Evolutionary conservation across 1,284 basidiomycete genomes (phyloP).

Genomic region (Sporisorium reilianum): DNA sequence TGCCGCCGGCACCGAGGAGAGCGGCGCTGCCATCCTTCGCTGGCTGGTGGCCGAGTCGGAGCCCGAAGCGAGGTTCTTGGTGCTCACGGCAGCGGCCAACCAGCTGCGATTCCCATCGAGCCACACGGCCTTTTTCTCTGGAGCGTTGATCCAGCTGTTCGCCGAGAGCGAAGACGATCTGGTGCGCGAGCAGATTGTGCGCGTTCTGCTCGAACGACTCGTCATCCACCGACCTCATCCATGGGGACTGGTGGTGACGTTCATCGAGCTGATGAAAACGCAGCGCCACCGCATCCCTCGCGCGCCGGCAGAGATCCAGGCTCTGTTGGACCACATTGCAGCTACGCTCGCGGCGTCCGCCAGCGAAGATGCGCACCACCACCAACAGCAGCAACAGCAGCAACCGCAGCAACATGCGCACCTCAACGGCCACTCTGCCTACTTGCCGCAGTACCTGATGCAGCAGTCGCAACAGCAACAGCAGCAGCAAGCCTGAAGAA

Average conservation of each 20-base stretch:
- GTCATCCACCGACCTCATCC: slow-evolving; percentile 94
- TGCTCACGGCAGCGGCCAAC: slow-evolving; percentile 88
- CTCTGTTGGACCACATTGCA: slow-evolving; percentile 64
- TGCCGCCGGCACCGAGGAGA: slow-evolving; percentile 76
- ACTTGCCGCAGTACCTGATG: slow-evolving; percentile 29
- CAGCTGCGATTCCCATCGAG: slow-evolving; percentile 79
- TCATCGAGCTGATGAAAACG: slow-evolving; percentile 82
- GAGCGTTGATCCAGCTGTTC: slow-evolving; percentile 88
- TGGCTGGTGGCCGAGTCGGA: slow-evolving; percentile 84
- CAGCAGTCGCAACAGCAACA: slow-evolving; percentile 22
- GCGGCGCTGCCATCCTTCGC: slow-evolving; percentile 80
- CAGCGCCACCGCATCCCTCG: slow-evolving; percentile 54
- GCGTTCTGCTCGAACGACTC: slow-evolving; percentile 91
- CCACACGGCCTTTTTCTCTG: slow-evolving; percentile 80
- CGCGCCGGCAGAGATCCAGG: slow-evolving; percentile 65
- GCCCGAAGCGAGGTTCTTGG: slow-evolving; percentile 94
- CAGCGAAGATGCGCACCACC: slow-evolving; percentile 20
- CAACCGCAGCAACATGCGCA: slow-evolving; percentile 19
- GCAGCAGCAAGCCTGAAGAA: slow-evolving; percentile 25
- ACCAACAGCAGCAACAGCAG: slow-evolving; percentile 23
- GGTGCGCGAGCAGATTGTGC: slow-evolving; percentile 89
- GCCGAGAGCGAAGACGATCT: slow-evolving; percentile 74
- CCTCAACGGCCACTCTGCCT: slow-evolving; percentile 33
- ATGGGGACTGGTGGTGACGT: slow-evolving; percentile 94
- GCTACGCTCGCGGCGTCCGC: slow-evolving; percentile 30